Evolutionary conservation across 2,329 filamentous ascomycete species (phyloP).

Genomic region (Paramyrothecium sp.): DNA sequence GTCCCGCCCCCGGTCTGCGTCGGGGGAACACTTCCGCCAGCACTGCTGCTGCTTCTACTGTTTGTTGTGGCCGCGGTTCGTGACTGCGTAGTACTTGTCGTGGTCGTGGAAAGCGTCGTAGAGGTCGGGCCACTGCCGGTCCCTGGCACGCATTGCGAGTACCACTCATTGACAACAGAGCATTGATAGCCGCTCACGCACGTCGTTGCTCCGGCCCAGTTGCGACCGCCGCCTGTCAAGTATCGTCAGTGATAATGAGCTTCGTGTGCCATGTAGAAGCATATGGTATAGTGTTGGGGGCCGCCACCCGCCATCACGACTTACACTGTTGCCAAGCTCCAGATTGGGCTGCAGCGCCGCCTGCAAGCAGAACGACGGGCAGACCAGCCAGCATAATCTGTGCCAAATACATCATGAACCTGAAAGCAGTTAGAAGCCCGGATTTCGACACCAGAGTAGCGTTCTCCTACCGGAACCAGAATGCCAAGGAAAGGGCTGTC

Average conservation of each 20-base stretch:
- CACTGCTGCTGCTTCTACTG: background rate
- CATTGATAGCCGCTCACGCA: slow-evolving; percentile 1
- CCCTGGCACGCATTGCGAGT: background rate
- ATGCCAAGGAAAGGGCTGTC: background rate
- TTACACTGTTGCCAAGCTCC: slow-evolving; percentile 1
- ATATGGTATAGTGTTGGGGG: background rate
- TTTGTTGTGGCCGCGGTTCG: background rate
- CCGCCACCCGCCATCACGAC: background rate
- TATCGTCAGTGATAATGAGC: too few species aligned
- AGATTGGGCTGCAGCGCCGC: background rate
- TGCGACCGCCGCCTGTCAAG: background rate
- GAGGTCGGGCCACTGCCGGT: background rate
- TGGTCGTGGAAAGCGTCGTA: background rate
- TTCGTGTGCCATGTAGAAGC: too few species aligned
- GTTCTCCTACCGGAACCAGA: too few species aligned
- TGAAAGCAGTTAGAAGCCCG: background rate
- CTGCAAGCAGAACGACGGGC: background rate
- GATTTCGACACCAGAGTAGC: too few species aligned
- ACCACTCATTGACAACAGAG: background rate
- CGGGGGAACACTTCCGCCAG: background rate
- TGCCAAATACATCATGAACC: background rate
- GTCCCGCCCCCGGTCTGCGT: background rate
- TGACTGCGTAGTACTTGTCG: background rate
- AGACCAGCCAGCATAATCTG: background rate
- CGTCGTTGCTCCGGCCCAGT: background rate